Base-by-base conservation (phyloP, 768 basidiomycete species). In the Leucocoprinus sp. region DNA sequence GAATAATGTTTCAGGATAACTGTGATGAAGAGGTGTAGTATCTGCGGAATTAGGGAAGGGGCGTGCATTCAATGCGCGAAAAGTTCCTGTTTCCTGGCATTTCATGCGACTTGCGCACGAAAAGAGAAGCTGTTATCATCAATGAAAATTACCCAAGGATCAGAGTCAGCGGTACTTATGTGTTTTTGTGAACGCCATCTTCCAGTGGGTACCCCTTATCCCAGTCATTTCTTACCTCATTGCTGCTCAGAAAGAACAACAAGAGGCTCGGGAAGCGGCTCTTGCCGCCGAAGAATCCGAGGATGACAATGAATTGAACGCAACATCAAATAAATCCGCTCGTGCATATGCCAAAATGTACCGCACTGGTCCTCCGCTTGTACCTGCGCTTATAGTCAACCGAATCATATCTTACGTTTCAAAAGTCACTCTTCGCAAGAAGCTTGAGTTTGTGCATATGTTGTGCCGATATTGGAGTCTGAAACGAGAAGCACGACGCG, bases 51-150 rank as follows among this genome's bases (percentile, higher is more conserved):
- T 8, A 60, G 66, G 49, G 63, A 64, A 50, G 95, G 95, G 4
- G 93, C 95, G 0, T 97, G 95, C 61, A 95, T 99, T 35, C 96
- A 98, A 61, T 99, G 96, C 61, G 83, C 81, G 43, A 95, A 91
- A 64, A 70, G 76, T 1, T 84, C 80, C 1, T 98, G 96, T 65
- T 93, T 89, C 61, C 72, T 85, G 12, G 93, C 96, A 0, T 99
- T 96, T 55, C 96, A 99, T 59, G 76, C 86, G 1, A 93, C 95
- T 0, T 99, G 96, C 57, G 96, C 93, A 0, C 73, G 95, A 11
- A 85, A 84, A 53, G 80, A 87, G 55, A 91, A 85, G 54, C 60
- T 93, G 2, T 62, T 97, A 22, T 72, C 90, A 65, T 85, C 89
- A 0, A 92, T 92, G 89, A 92, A 92, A 59, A 78, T 77, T 23